Base-by-base conservation (phyloP, 345 rosid genomes). In the Populus euphratica region DNA sequence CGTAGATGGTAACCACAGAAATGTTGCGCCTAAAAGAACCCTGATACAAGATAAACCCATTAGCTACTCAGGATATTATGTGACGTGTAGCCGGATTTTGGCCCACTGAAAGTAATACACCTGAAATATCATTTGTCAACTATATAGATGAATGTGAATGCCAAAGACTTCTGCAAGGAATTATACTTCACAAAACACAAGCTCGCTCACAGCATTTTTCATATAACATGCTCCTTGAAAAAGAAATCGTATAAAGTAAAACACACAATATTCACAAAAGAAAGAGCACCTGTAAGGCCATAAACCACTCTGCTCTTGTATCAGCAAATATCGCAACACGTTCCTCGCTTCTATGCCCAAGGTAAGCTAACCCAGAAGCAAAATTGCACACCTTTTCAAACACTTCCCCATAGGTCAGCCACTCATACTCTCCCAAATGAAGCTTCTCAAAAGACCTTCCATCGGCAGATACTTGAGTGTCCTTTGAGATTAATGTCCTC, bases 291-390 rank as follows among this genome's bases (percentile, higher is more conserved):
- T 96, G 99, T 86, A 93, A 77, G 17, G 97, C 87, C 79, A 96
- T 88, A 72, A 96, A 92, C 99, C 99, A 96, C 78, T 96, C 99
- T 82, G 89, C 90, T 83, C 98, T 77, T 35, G 98, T 96, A 80
- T 94, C 99, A 29, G 99, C 97, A 74, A 91, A 94, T 73, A 96
- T 96, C 14, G 99, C 99, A 0, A 91, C 97, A 33, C 96, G 93
- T 80, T 96, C 98, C 33, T 80, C 92, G 20, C 84, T 88, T 66
- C 44, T 76, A 39, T 91, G 98, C 49, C 98, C 97, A 69, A 94
- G 88, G 11, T 80, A 86, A 77, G 89, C 88, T 79, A 94, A 81
- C 33, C 99, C 98, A 83, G 98, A 94, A 80, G 96, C 94, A 74
- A 94, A 94, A 79, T 80, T 79, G 77, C 89, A 89, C 0, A 87